These are phyloP conservation scores for Ampelocalamus luodianensis DNA, from an alignment of 176 grass and related monocot species.

Conservation along the genomic window DNA sequence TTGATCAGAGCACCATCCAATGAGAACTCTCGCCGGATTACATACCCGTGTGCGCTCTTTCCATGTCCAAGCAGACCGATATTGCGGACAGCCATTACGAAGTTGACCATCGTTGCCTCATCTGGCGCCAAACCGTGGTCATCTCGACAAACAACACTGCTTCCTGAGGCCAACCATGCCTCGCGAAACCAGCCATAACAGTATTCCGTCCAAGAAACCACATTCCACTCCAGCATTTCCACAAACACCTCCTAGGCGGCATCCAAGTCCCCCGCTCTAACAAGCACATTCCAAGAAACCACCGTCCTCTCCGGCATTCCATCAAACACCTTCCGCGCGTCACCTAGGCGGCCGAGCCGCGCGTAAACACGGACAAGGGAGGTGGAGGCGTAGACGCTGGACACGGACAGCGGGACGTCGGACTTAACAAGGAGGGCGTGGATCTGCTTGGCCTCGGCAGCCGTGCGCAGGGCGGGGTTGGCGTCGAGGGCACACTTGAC, in stretches of 20 bases:
- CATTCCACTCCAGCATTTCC: background rate
- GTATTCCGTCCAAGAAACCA: background rate
- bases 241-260: background rate
- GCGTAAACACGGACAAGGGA: background rate
- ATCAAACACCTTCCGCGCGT: background rate
- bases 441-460: background rate
- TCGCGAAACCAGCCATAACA: background rate
- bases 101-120: constrained; percentile 45
- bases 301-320: background rate
- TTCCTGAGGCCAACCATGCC: background rate
- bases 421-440: background rate
- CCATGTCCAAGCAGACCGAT: background rate
- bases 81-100: constrained; percentile 34
- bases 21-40: constrained; percentile 36
- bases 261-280: too few relatives aligned
- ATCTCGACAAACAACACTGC: constrained; percentile 51
- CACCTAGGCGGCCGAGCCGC: background rate
- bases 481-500: background rate
- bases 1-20: constrained; percentile 51
- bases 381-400: background rate
- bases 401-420: background rate
- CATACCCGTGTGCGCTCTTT: constrained; percentile 19
- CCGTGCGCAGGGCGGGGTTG: background rate
- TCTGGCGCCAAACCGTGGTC: constrained; percentile 38
- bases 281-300: background rate